Evolutionary conservation across 345 rosid species (phyloP), one percentile per base, ranked within the genome.

Genomic region (Linum trigynum): DNA sequence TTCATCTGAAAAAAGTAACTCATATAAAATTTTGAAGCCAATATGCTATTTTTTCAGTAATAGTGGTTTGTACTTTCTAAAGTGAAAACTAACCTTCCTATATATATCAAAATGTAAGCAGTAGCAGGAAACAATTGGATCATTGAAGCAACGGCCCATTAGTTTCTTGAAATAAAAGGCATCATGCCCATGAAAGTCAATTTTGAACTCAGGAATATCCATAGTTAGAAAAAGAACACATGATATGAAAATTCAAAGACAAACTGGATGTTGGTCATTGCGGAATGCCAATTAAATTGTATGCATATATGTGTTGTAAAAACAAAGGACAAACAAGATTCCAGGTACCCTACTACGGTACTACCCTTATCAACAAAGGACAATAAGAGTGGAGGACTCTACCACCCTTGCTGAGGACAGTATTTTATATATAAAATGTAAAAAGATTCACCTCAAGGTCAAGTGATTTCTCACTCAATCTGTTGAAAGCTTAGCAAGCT

Each of bases 401-500:
- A 23, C 32, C 32, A 23, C 32, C 32, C 32, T 23, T 23, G 32
- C 32, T 23, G 32, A 23, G 32, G 32, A 23, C 32, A 23, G 32
- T 23, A 23, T 1, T 23, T 23, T 23, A n/a, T 23, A 23, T 23
- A 23, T 23, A 23, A 74, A 5, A 36, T 56, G 62, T 40, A 63
- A 71, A 72, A 64, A 42, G 3, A 43, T 64, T 81, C 67, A 94
- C 99, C 99, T 94, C 89, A 45, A 94, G 97, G 75, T 88, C 97
- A 57, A 94, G 84, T 50, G 95, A 88, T 80, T 88, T 90, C 79
- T 90, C 99, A 81, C 83, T 85, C 76, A 94, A 76, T 75, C 91
- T 45, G 79, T 87, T 70, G 73, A 76, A 77, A 94, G 78, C 72
- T 85, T 95, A 68, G 84, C 88, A 67, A 94, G 66, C 37, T 77